Base-by-base conservation (phyloP, 1,139 yeast species). In the Eremothecium coryli region DNA sequence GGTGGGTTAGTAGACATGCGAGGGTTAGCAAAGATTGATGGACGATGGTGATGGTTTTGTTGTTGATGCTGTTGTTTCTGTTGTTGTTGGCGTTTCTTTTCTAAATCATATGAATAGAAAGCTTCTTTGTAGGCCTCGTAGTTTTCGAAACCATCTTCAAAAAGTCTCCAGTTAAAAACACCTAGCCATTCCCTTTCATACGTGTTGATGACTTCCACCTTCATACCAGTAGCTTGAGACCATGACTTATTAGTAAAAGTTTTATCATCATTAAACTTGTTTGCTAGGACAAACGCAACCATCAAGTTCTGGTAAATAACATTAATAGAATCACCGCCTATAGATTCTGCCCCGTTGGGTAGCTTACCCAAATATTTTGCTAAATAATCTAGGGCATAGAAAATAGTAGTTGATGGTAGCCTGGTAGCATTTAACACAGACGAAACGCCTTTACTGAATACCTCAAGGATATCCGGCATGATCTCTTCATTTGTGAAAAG, bases 161-260 rank as follows among this genome's bases (percentile, higher is more conserved):
- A 54, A 29, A 62, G 44, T 41, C 53, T 60, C 64, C 65, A 62
- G 17, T 60, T 49, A 27, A 62, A 48, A 14, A 48, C 35, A 2
- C 42, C 37, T 24, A 90, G 68, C 96, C 97, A 90, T 32, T 64
- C 66, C 39, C 71, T 71, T 63, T 90, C 98, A 44, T 73, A 65
- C 16, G 59, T 54, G 50, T 88, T 85, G 42, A 90, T 66, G 25
- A 68, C 62, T 3, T 51, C 50, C 36, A 84, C 67, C 11, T 73
- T 63, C 43, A 90, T 69, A 17, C 94, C 94, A 10, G 96, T 82
- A 15, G 96, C 97, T 38, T 86, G 90, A 31, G 86, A 72, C 98
- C 98, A 90, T 7, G 95, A 85, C 53, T 77, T 77, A 62, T 88
- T 90, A 41, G 95, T 86, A 54, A 90, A 90, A 17, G 97, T 90